Evolutionary conservation across 1,284 basidiomycete genomes (phyloP).

Genomic region (Moesziomyces antarcticus): DNA sequence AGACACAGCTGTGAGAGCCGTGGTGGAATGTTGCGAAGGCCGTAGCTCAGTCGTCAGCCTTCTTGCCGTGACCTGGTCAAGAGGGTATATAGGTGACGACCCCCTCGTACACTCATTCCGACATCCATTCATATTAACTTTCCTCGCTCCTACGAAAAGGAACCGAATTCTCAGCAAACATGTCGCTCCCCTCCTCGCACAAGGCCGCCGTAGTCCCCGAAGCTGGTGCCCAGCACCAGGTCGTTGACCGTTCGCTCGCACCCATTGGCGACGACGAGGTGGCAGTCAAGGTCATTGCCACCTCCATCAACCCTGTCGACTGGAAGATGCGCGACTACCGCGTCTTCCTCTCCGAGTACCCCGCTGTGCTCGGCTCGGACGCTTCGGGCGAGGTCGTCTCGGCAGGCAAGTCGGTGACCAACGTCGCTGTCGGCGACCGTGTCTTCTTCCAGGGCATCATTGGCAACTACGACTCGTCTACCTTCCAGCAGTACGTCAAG

Average conservation of each 20-base stretch:
- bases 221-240: slow-evolving; percentile 25
- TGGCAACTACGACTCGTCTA: slow-evolving; percentile 34
- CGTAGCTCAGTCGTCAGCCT: too few relatives aligned
- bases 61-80: too few relatives aligned
- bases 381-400: slow-evolving; percentile 50
- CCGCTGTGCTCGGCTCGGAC: slow-evolving; percentile 52
- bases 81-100: too few relatives aligned
- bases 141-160: neutral
- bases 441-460: slow-evolving; percentile 63
- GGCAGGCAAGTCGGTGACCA: slow-evolving; percentile 28
- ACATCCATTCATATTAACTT: neutral
- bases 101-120: too few relatives aligned
- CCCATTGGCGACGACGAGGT: slow-evolving; percentile 35
- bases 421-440: slow-evolving; percentile 44
- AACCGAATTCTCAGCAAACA: slow-evolving; percentile 1
- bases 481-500: slow-evolving; percentile 56
- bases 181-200: slow-evolving; percentile 36
- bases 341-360: slow-evolving; percentile 37
- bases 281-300: slow-evolving; percentile 46
- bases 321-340: slow-evolving; percentile 55
- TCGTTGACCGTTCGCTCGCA: slow-evolving; percentile 33
- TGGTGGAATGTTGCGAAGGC: too few relatives aligned
- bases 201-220: slow-evolving; percentile 43
- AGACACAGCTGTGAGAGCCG: too few relatives aligned
- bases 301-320: slow-evolving; percentile 60